Conservation (phyloP, 805 yeast species). For the Scheffersomyces spartinae region DNA sequence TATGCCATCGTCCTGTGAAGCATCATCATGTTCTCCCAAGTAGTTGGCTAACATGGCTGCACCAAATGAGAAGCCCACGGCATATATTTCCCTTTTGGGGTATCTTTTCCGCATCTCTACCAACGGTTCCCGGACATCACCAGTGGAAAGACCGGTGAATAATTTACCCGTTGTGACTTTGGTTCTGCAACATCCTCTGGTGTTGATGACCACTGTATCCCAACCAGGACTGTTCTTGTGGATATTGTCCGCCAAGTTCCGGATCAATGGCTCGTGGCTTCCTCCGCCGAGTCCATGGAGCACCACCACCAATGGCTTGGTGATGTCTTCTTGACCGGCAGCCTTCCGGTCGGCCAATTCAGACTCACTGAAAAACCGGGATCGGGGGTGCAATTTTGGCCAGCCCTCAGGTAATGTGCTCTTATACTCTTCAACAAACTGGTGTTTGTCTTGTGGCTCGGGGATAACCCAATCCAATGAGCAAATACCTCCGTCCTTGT, state of each 20-base stretch:
- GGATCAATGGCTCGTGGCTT: conserved; percentile 66
- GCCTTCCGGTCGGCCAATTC: conserved; percentile 27
- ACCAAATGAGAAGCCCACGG: conserved; percentile 77
- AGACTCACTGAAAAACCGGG: conserved; percentile 36
- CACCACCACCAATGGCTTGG: conserved; percentile 49
- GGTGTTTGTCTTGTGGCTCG: conserved; percentile 13
- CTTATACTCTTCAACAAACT: conserved; percentile 12
- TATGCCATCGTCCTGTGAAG: conserved; percentile 17
- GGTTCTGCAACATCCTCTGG: conserved; percentile 70
- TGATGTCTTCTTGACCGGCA: conserved; percentile 12
- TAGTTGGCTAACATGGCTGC: conserved; percentile 63
- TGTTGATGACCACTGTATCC: conserved; percentile 59
- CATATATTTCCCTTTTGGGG: conserved; percentile 53
- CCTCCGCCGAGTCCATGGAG: conserved; percentile 82
- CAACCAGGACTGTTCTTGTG: conserved; percentile 27
- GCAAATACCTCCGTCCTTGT: conserved; percentile 58
- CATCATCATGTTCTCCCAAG: conserved; percentile 47
- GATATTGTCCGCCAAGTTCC: conserved; percentile 40
- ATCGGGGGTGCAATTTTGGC: conserved; percentile 34
- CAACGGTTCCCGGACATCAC: conserved; percentile 51
- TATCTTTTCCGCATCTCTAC: conserved; percentile 35
- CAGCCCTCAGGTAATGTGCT: conserved; percentile 23
- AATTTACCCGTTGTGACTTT: conserved; percentile 56
- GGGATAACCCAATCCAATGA: conserved; percentile 65
- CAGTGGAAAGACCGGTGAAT: conserved; percentile 63